These are phyloP conservation scores for Trichoderma guizhouense DNA, from an alignment of 2,329 filamentous ascomycete species.

Conservation along the genomic window DNA sequence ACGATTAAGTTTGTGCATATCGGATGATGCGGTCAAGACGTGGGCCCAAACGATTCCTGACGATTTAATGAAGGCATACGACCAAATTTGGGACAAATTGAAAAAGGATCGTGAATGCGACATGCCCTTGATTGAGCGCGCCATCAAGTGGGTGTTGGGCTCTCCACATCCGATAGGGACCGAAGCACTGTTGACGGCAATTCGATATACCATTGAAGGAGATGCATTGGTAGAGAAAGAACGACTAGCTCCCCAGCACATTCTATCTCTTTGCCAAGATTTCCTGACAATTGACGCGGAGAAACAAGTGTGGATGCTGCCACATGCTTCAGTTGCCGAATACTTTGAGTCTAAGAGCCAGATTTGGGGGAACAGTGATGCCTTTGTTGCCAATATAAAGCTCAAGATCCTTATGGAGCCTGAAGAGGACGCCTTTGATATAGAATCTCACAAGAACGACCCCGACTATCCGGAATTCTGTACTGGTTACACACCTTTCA, in stretches of 20 bases:
- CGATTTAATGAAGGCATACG: constrained; percentile 21
- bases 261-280: constrained; percentile 8
- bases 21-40: constrained; percentile 13
- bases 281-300: background rate
- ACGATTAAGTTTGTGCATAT: background rate
- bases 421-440: background rate
- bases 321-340: constrained; percentile 17
- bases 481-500: too few species aligned
- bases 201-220: background rate
- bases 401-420: background rate
- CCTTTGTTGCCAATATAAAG: background rate
- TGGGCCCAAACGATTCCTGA: constrained; percentile 19
- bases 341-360: constrained; percentile 2
- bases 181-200: background rate
- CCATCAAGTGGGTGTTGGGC: constrained; percentile 5
- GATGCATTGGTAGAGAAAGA: background rate
- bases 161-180: background rate
- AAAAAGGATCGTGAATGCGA: background rate
- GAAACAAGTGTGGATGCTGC: background rate
- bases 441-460: too few species aligned
- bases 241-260: background rate
- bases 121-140: constrained; percentile 8
- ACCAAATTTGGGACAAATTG: constrained; percentile 6
- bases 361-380: background rate
- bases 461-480: too few species aligned